These are phyloP conservation scores for Mariannaea sp. DNA, from an alignment of 2,329 filamentous ascomycete species.

Conservation along the genomic window DNA sequence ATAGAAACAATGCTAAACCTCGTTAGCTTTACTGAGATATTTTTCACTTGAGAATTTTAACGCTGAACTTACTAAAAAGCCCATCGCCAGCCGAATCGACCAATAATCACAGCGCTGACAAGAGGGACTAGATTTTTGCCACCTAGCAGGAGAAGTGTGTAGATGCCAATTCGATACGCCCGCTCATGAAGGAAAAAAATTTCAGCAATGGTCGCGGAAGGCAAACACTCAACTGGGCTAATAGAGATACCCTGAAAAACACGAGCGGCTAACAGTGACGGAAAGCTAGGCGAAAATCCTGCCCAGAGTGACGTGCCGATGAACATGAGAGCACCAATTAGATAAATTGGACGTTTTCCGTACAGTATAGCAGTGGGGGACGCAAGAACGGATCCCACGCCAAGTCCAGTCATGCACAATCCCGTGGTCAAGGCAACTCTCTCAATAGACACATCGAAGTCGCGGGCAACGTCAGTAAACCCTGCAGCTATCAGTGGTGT, in stretches of 20 bases:
- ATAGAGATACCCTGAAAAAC: conserved; percentile 88
- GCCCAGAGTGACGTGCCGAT: conserved; percentile 81
- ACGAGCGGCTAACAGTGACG: conserved; percentile 77
- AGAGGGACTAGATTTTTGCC: conserved; percentile 91
- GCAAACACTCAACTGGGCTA: conserved; percentile 88
- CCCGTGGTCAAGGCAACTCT: conserved; percentile 85
- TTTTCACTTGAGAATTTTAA: no score
- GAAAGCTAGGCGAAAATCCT: conserved; percentile 77
- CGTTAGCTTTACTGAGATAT: neutral
- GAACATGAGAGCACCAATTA: conserved; percentile 76
- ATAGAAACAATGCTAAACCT: conserved; percentile 75
- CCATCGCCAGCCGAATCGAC: conserved; percentile 83
- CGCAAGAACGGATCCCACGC: conserved; percentile 80
- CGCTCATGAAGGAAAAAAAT: conserved; percentile 96
- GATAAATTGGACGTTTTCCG: conserved; percentile 89
- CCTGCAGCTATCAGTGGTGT: conserved; percentile 91
- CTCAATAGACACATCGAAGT: conserved; percentile 68
- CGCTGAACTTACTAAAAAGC: conserved; percentile 71
- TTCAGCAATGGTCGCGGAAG: conserved; percentile 91
- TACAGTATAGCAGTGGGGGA: conserved; percentile 90
- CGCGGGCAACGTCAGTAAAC: conserved; percentile 76
- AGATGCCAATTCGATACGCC: conserved; percentile 90
- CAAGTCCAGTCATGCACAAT: conserved; percentile 91
- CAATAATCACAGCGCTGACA: conserved; percentile 83
- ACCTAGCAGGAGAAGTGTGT: conserved; percentile 84